These are phyloP conservation scores for Hanseniaspora lachancei DNA, from an alignment of 805 yeast genomes.

Conservation along the genomic window DNA sequence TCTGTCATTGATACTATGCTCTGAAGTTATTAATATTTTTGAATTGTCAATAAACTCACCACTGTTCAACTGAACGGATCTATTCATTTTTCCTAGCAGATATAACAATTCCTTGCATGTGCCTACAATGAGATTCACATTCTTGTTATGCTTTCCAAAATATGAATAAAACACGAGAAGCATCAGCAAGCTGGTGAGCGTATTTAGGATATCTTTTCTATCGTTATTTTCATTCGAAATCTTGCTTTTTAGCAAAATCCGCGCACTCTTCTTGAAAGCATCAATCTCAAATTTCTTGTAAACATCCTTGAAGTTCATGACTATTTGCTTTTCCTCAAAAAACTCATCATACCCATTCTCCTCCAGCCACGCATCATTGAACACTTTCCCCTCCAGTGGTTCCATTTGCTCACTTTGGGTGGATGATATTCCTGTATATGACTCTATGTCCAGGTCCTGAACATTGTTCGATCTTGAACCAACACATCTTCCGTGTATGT, in stretches of 20 bases:
- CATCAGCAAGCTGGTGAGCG: not conserved
- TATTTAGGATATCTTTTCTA: not conserved
- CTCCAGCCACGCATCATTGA: not conserved
- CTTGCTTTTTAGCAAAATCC: not conserved
- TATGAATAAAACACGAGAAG: not conserved
- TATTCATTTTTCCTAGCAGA: not conserved
- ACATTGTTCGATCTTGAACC: not conserved
- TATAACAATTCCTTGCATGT: conserved; percentile 1
- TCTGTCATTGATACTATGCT: not conserved
- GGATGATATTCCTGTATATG: not conserved
- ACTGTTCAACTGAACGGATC: not conserved
- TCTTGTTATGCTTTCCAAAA: conserved; percentile 7
- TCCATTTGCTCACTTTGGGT: not conserved
- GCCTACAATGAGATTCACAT: not conserved
- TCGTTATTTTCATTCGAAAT: not conserved
- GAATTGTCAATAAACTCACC: too few relatives aligned
- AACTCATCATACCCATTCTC: not conserved
- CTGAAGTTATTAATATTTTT: conserved; percentile 1
- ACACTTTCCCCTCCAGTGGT: not conserved
- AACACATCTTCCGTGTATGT: not conserved
- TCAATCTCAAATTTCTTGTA: not conserved
- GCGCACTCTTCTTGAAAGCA: not conserved
- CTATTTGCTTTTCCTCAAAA: conserved; percentile 1
- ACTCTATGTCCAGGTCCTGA: not conserved
- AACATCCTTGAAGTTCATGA: not conserved